A percentile compares a stretch with the other conserved stretches of the same genome.
These are phyloP conservation scores for Leccinum ochraceum DNA, from an alignment of 768 basidiomycete genomes.

Conservation along the genomic window DNA sequence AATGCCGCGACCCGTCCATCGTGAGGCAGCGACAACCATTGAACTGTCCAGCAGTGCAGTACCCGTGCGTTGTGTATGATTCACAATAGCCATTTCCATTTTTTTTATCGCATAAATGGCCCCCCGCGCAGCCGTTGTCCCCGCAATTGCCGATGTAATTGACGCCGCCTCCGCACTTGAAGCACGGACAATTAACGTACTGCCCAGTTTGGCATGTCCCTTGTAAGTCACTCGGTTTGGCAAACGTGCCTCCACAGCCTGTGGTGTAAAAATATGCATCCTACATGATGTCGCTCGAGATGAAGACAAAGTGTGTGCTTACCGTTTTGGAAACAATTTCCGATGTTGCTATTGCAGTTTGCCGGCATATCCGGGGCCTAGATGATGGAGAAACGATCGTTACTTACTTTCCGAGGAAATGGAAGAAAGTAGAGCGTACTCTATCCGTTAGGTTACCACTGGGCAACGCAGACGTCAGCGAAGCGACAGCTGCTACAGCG, in stretches of 20 bases:
- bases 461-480: not conserved
- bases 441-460: not conserved
- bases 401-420: not conserved
- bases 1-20: not conserved
- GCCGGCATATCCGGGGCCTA: not conserved
- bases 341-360: not conserved
- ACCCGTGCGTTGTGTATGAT: not conserved
- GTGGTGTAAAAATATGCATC: not conserved
- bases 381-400: not conserved
- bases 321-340: not conserved
- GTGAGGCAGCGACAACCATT: not conserved
- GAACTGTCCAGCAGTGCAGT: not conserved
- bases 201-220: not conserved
- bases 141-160: not conserved
- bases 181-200: not conserved
- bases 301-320: not conserved
- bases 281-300: not conserved
- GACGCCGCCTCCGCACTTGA: not conserved
- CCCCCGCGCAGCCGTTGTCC: not conserved
- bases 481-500: not conserved
- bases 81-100: not conserved
- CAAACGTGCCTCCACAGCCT: not conserved
- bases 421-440: not conserved
- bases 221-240: not conserved
- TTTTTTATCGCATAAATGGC: not conserved